phyloP scores from a whole-genome alignment of 177 flowering plant species.

The Vitis hybrid region DNA sequence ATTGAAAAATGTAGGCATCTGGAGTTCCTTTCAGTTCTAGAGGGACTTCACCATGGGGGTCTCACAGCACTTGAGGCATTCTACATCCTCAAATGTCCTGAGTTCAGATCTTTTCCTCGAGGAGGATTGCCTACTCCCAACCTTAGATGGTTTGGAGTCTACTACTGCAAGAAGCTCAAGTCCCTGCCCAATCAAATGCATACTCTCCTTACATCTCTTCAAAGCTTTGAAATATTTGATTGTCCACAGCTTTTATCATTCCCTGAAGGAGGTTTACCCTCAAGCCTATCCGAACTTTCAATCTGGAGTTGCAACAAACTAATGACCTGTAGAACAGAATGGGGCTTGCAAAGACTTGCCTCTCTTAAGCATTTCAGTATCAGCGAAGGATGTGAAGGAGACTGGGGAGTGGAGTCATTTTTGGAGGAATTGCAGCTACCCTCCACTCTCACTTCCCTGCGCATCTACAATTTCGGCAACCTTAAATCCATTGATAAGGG shows the following conservation, averaged over 20 bases:
- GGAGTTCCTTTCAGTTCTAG: background rate
- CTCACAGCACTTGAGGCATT: background rate
- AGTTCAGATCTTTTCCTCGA: background rate
- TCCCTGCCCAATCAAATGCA: conserved; percentile 9
- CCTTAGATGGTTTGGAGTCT: background rate
- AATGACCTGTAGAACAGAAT: background rate
- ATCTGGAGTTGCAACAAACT: conserved; percentile 5
- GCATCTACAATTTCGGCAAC: background rate
- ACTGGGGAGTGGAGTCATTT: background rate
- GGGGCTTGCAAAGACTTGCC: conserved; percentile 15
- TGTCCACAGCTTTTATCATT: conserved; percentile 17
- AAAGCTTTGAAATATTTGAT: background rate
- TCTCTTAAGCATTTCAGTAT: background rate
- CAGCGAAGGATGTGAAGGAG: background rate
- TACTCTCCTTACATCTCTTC: conserved; percentile 12
- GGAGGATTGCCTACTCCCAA: conserved; percentile 14
- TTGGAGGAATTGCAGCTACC: conserved; percentile 12
- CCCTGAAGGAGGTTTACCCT: conserved; percentile 17
- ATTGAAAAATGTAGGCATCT: background rate
- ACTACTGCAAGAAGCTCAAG: conserved; percentile 7
- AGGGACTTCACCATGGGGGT: no score
- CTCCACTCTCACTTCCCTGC: conserved; percentile 1
- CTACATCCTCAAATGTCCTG: background rate
- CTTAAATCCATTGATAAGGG: conserved; percentile 6
- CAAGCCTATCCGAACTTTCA: background rate